Conservation (phyloP, 2,329 filamentous ascomycete genomes). For the Mollisia scopiformis region DNA sequence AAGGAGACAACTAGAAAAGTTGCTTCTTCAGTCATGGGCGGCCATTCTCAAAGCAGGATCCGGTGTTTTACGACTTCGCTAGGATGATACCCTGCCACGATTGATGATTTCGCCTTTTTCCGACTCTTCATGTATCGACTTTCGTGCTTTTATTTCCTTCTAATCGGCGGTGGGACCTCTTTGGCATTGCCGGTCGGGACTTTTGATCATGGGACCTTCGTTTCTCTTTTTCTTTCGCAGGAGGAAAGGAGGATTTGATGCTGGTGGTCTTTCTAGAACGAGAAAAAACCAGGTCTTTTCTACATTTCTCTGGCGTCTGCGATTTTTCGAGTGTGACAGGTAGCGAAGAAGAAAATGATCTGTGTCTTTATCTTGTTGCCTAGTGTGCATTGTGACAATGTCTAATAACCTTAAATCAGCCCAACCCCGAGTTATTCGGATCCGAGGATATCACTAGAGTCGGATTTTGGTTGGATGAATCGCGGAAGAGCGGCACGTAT, state of each 20-base stretch:
- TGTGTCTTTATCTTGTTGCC: not conserved
- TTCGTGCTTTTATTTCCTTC: conserved; percentile 15
- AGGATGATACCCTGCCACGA: conserved; percentile 36
- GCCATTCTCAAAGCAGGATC: conserved; percentile 26
- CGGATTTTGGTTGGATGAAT: not conserved
- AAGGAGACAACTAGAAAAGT: conserved; percentile 36
- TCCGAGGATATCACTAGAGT: not conserved
- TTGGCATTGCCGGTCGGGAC: conserved; percentile 4
- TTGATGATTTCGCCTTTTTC: conserved; percentile 33
- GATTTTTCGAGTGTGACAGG: not conserved
- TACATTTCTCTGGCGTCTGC: not conserved
- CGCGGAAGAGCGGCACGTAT: not conserved
- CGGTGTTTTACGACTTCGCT: conserved; percentile 29
- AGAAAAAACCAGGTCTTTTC: not conserved
- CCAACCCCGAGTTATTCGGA: not conserved
- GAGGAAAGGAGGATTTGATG: conserved; percentile 22
- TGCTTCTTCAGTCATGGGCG: conserved; percentile 30
- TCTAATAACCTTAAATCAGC: not conserved
- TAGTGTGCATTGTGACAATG: not conserved
- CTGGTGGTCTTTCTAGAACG: conserved; percentile 7
- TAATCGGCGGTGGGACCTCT: not conserved
- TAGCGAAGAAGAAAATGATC: not conserved
- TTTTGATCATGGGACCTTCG: not conserved
- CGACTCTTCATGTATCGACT: conserved; percentile 34
- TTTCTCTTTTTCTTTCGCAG: conserved; percentile 8